Evolutionary conservation across 257 asterid species (phyloP).

Genomic region (Jaltomata sinuosa): DNA sequence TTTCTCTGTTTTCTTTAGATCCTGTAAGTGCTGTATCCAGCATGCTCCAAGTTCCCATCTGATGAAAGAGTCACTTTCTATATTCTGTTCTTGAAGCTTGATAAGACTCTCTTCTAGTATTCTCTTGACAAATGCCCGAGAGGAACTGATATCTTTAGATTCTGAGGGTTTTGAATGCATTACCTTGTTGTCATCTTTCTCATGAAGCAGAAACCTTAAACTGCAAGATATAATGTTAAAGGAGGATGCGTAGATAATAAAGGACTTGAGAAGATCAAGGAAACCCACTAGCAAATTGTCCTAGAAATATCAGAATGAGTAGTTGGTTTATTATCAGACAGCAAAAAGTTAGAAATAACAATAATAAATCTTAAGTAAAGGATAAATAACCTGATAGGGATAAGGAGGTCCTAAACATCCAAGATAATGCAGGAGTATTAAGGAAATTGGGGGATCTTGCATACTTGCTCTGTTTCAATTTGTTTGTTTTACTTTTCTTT

Average conservation of each 20-base stretch:
- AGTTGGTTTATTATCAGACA: neutral
- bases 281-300: neutral
- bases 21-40: conserved; percentile 95
- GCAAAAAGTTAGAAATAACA: neutral
- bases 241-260: conserved; percentile 1
- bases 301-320: neutral
- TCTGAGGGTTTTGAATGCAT: conserved; percentile 31
- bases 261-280: neutral
- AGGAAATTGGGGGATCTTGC: neutral
- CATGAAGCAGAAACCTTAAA: conserved; percentile 81
- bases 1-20: conserved; percentile 81
- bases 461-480: too few relatives aligned
- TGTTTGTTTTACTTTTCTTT: too few relatives aligned
- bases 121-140: conserved; percentile 55
- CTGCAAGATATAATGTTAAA: conserved; percentile 37
- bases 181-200: conserved; percentile 37
- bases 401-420: neutral
- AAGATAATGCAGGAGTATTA: neutral
- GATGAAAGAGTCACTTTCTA: conserved; percentile 44
- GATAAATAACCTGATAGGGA: neutral
- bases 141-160: conserved; percentile 44
- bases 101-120: conserved; percentile 73
- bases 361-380: neutral
- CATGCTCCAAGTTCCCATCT: conserved; percentile 99
- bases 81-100: conserved; percentile 71